phyloP scores from a whole-genome alignment of 306 rosid genomes.

The Benincasa hispida region DNA sequence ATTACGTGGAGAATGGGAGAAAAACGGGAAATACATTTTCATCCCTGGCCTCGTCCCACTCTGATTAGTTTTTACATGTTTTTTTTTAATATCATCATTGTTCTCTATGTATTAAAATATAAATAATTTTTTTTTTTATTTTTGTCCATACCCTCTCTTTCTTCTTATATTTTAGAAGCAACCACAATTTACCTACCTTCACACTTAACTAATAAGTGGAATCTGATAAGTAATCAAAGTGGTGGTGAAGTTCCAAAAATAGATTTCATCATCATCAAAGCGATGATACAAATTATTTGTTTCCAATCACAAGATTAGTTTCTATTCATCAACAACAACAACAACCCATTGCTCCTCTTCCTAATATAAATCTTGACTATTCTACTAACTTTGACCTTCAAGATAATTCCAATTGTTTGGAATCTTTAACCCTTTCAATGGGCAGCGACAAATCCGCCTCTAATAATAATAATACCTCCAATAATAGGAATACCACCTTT shows the following conservation, averaged over 20 bases:
- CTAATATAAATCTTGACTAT: constrained; percentile 2
- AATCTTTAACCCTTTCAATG: constrained; percentile 79
- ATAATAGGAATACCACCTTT: constrained; percentile 19
- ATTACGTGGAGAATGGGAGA: too few relatives aligned
- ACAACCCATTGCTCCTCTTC: not conserved
- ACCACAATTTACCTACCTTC: too few relatives aligned
- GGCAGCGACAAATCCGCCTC: constrained; percentile 68
- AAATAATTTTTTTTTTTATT: too few relatives aligned
- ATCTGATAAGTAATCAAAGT: constrained; percentile 41
- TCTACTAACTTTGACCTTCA: constrained; percentile 41
- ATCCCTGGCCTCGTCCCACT: too few relatives aligned
- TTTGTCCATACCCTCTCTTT: too few relatives aligned
- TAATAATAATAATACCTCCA: not conserved
- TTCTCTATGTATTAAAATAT: too few relatives aligned
- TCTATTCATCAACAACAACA: constrained; percentile 47
- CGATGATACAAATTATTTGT: constrained; percentile 51
- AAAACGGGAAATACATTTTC: too few relatives aligned
- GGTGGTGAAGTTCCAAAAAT: constrained; percentile 66
- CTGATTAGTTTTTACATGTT: too few relatives aligned
- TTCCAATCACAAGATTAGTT: constrained; percentile 33
- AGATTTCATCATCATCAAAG: constrained; percentile 36
- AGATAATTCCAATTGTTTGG: constrained; percentile 54
- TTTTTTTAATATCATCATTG: too few relatives aligned
- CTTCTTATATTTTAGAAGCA: too few relatives aligned
- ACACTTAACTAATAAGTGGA: too few relatives aligned